These are phyloP conservation scores for Blastocystis sp. DNA, from an alignment of 352 stramenopile species.

Conservation along the genomic window DNA sequence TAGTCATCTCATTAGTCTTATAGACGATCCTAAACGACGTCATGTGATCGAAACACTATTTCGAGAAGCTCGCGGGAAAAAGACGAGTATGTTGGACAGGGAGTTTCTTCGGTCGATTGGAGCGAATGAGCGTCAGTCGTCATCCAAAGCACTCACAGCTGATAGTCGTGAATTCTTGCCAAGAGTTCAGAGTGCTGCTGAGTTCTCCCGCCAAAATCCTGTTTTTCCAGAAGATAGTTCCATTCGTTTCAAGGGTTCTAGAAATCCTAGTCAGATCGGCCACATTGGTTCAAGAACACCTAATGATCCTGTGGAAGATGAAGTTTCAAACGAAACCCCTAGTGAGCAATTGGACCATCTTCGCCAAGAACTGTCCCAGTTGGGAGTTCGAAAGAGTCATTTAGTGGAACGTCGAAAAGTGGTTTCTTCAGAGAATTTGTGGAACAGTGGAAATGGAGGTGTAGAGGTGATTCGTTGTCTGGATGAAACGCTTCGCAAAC, in stretches of 20 bases:
- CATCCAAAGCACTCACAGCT: background rate
- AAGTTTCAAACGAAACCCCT: background rate
- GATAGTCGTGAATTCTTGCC: background rate
- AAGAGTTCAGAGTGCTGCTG: background rate
- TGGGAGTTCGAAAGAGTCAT: background rate
- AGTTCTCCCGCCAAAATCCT: background rate
- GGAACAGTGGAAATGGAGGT: background rate
- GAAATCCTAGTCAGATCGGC: background rate
- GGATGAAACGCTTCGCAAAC: background rate
- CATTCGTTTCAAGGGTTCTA: background rate
- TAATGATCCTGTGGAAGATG: background rate
- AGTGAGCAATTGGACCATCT: background rate
- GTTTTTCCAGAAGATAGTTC: background rate
- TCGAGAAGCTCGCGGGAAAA: background rate
- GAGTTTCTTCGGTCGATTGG: background rate
- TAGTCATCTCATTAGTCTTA: background rate
- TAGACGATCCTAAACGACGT: background rate
- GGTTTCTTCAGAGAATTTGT: background rate
- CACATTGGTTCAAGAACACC: background rate
- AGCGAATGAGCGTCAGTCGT: background rate
- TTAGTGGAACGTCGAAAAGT: conserved; percentile 11
- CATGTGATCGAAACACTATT: conserved; percentile 42
- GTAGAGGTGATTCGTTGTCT: background rate
- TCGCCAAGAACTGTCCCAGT: background rate
- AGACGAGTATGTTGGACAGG: background rate